phyloP scores from a whole-genome alignment of 2,329 filamentous ascomycete species.

The Fusarium sp. region DNA sequence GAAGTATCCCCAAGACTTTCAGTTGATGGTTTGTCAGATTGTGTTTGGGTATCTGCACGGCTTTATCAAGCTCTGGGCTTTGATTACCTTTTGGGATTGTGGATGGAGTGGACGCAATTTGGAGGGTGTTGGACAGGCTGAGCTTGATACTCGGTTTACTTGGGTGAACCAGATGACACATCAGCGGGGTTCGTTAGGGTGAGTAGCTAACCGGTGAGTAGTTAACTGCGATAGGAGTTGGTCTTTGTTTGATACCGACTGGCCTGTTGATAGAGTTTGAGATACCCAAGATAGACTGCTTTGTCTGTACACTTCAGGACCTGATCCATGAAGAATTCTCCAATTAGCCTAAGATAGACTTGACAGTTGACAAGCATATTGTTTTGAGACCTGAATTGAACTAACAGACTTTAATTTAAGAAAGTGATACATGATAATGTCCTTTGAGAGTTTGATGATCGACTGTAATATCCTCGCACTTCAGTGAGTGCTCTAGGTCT shows the following conservation, averaged over 20 bases:
- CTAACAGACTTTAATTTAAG: not conserved
- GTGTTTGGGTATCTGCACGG: conserved; percentile 68
- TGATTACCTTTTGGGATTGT: conserved; percentile 62
- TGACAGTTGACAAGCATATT: not conserved
- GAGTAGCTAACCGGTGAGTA: too few relatives aligned
- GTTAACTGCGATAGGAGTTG: too few relatives aligned
- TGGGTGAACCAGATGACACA: not conserved
- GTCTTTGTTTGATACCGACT: not conserved
- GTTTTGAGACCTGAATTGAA: not conserved
- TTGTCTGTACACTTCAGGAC: too few relatives aligned
- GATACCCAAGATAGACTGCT: not conserved
- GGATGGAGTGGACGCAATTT: conserved; percentile 53
- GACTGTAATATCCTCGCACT: not conserved
- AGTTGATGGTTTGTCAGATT: conserved; percentile 61
- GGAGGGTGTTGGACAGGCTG: conserved; percentile 22
- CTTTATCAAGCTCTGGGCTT: conserved; percentile 66
- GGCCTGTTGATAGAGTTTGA: not conserved
- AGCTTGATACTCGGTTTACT: conserved; percentile 23
- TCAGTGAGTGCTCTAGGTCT: conserved; percentile 23
- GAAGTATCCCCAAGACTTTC: conserved; percentile 62
- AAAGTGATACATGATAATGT: not conserved
- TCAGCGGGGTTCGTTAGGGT: not conserved
- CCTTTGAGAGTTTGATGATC: fast-evolving
- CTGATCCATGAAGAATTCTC: too few relatives aligned
- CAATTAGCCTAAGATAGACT: not conserved